Evolutionary conservation across 1,284 basidiomycete species (phyloP), one percentile per base, ranked within the genome.

Genomic region (Heterobasidion irregulare): DNA sequence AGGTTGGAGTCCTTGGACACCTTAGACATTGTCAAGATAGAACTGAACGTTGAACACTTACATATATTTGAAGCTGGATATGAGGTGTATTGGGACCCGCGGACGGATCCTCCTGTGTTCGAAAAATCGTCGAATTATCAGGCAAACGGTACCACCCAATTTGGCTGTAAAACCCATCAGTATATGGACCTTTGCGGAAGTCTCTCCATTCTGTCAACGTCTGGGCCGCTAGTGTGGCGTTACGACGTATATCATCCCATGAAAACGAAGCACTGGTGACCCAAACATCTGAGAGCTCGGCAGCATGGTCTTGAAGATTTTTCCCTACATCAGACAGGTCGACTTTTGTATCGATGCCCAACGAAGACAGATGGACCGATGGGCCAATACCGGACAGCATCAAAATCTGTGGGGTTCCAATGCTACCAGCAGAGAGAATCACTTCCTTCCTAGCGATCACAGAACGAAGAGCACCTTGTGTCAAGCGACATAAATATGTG

Each of bases 381-480:
- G 68, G 64, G 8, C 74, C 75, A 57, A 77, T 74, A 53, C 75
- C 75, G 7, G 72, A 75, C 16, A 76, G 67, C 63, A 75, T 69
- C 35, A 78, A 67, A n/a, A 77, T 58, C 50, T 70, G 70, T 15
- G 75, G 75, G 6, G 73, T 69, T 46, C 71, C 61, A 53, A 73
- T 64, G 3, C 73, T 58, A 9, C 74, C 75, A 10, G 72, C 70
- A 56, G 67, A 66, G 2, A 75, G 58, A 19, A 67, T 65, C 15
- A 68, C 63, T 55, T 70, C 68, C 47, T 62, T 61, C 12, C 53
- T 58, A 12, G 62, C 67, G 16, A 56, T 58, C 6, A 67, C 57
- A 12, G 65, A 58, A 16, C 41, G 53, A 53, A 52, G 53, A n/a
- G 18, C 62, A 38, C 47, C 64, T 66, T 32, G 26, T 48, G 15